Base-by-base conservation (phyloP, 1,284 basidiomycete species). In the Papiliotrema nemorosa region DNA sequence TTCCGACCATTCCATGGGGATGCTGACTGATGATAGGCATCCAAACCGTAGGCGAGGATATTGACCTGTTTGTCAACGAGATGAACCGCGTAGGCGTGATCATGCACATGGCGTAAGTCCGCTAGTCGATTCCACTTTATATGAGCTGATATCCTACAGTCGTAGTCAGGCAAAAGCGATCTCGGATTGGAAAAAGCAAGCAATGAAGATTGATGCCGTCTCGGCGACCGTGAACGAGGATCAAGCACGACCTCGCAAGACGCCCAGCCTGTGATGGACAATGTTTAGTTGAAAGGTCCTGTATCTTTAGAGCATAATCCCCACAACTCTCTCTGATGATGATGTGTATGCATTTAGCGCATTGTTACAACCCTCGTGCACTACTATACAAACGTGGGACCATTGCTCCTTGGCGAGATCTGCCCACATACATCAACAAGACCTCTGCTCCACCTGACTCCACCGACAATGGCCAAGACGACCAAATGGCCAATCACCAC, bases 381-480 rank as follows among this genome's bases (percentile, higher is more conserved):
- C n/a, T n/a, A n/a, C n/a, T n/a, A n/a, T n/a, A n/a, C n/a, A n/a
- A n/a, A n/a, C n/a, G n/a, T n/a, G n/a, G n/a, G n/a, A n/a, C n/a
- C n/a, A n/a, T n/a, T n/a, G n/a, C n/a, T n/a, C n/a, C n/a, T n/a
- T n/a, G n/a, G n/a, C n/a, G n/a, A n/a, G n/a, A n/a, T n/a, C n/a
- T n/a, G n/a, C n/a, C 37, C 16, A 20, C 16, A 39, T 20, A n/a
- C 37, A 9, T 16, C 37, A 9, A 39, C 55, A 33, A 51, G 57
- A 3, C 64, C 66, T 44, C 40, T 76, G 78, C 72, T 74, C 82
- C 84, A 85, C 54, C 83, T 78, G 1, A 85, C 79, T 21, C 85
- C 78, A 2, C 90, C 91, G 47, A 90, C 73, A 38, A 92, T 83
- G n/a, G 86, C 73, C 21, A 93, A 71, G 46, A 92, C 75, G 34